Evolutionary conservation across 164 flowering plant species (phyloP).

Genomic region (Protea cynaroides): DNA sequence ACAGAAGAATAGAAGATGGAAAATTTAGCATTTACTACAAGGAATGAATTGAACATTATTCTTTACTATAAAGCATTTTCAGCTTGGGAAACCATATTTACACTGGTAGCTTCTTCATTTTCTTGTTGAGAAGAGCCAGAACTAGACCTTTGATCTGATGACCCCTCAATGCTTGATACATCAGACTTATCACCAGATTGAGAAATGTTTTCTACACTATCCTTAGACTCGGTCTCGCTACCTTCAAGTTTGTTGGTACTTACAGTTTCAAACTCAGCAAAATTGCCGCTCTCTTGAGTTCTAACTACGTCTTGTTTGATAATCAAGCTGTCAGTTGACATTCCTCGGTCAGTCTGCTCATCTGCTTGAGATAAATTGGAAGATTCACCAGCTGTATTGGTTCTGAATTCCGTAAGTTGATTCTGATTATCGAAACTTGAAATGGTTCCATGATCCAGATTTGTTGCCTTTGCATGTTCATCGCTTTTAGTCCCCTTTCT

Average conservation of each 20-base stretch:
- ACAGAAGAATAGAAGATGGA: background rate
- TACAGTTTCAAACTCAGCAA: background rate
- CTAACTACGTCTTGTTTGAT: background rate
- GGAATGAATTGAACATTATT: background rate
- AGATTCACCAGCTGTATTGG: background rate
- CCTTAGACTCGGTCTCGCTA: background rate
- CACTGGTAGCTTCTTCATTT: background rate
- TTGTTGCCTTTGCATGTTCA: background rate
- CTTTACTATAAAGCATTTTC: background rate
- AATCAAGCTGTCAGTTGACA: background rate
- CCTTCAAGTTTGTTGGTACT: background rate
- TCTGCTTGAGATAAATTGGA: background rate
- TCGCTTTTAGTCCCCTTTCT: background rate
- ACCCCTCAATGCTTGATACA: background rate
- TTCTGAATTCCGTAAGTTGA: background rate
- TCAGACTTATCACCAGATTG: background rate
- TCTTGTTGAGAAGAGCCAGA: background rate
- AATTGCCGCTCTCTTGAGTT: background rate
- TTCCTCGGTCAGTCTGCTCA: background rate
- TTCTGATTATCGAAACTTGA: background rate
- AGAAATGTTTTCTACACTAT: background rate
- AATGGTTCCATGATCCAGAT: background rate
- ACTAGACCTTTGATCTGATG: constrained; percentile 1
- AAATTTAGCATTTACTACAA: background rate
- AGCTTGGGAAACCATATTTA: background rate